Evolutionary conservation across 164 flowering plant genomes (phyloP).

Genomic region (Berberis thunbergii): DNA sequence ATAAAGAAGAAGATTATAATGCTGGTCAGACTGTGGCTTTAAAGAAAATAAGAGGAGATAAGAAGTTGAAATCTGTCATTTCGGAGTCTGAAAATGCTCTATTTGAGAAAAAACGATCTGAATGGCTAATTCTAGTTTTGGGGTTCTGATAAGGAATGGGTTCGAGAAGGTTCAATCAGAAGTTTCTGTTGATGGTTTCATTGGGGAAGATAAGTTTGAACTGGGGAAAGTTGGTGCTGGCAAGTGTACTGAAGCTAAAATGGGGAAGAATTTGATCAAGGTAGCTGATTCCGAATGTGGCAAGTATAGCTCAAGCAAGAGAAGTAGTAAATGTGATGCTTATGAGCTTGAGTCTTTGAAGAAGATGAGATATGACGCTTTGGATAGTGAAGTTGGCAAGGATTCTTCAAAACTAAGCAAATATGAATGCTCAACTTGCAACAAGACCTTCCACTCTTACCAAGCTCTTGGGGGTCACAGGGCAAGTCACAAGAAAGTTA

Average conservation of each 20-base stretch:
- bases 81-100: constrained; percentile 17
- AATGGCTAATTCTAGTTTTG: constrained; percentile 16
- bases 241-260: constrained; percentile 19
- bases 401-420: constrained; percentile 28
- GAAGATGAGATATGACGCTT: constrained; percentile 13
- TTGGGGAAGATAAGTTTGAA: constrained; percentile 6
- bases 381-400: too few species aligned
- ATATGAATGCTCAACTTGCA: constrained; percentile 39
- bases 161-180: constrained; percentile 27
- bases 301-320: constrained; percentile 20
- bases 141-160: constrained; percentile 16
- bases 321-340: constrained; percentile 14
- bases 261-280: constrained; percentile 17
- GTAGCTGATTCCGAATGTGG: constrained; percentile 14
- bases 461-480: constrained; percentile 60
- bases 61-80: constrained; percentile 20
- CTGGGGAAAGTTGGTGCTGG: constrained; percentile 9
- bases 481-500: constrained; percentile 38
- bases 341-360: constrained; percentile 12
- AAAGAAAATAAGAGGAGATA: constrained; percentile 19
- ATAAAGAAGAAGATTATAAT: constrained; percentile 13
- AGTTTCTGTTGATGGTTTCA: constrained; percentile 33
- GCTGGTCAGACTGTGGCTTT: constrained; percentile 13
- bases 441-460: constrained; percentile 44
- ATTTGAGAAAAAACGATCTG: constrained; percentile 26